phyloP scores from a whole-genome alignment of 2,329 filamentous ascomycete genomes.

The Stagonosporopsis vannaccii region DNA sequence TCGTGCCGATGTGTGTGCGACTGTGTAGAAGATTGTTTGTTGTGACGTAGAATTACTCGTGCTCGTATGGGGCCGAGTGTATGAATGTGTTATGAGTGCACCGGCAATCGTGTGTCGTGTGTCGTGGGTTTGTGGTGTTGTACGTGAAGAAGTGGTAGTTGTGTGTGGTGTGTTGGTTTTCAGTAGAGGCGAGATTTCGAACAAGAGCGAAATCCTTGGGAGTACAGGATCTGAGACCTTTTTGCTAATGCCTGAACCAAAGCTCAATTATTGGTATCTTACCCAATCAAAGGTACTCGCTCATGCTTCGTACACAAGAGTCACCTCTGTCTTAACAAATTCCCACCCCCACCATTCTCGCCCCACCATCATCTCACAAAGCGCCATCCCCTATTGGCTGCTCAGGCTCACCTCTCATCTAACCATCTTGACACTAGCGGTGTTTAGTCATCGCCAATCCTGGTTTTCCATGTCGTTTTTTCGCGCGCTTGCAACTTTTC shows the following conservation, averaged over 20 bases:
- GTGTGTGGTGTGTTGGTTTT: constrained; percentile 12
- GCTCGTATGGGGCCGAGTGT: background rate
- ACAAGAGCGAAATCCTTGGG: constrained; percentile 14
- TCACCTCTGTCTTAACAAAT: constrained; percentile 8
- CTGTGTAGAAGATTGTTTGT: constrained; percentile 4
- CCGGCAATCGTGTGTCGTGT: constrained; percentile 14
- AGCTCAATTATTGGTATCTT: background rate
- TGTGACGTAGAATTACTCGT: constrained; percentile 1
- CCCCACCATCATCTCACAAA: constrained; percentile 21
- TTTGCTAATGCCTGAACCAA: background rate
- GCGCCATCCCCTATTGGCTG: constrained; percentile 29
- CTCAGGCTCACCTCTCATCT: background rate
- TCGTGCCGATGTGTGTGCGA: constrained; percentile 39
- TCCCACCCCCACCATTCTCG: constrained; percentile 15
- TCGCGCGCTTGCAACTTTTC: constrained; percentile 29
- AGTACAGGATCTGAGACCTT: background rate
- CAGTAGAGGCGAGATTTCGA: constrained; percentile 6
- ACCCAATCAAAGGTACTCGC: background rate
- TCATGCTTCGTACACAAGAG: constrained; percentile 5
- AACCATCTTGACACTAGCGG: constrained; percentile 19
- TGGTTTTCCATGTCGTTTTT: too few species aligned
- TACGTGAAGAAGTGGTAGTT: constrained; percentile 14
- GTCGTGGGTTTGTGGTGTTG: constrained; percentile 3
- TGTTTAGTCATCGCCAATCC: constrained; percentile 38
- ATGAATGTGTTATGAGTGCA: background rate